Base-by-base conservation (phyloP, 2,329 filamentous ascomycete species). In the Aspergillus versicolor region DNA sequence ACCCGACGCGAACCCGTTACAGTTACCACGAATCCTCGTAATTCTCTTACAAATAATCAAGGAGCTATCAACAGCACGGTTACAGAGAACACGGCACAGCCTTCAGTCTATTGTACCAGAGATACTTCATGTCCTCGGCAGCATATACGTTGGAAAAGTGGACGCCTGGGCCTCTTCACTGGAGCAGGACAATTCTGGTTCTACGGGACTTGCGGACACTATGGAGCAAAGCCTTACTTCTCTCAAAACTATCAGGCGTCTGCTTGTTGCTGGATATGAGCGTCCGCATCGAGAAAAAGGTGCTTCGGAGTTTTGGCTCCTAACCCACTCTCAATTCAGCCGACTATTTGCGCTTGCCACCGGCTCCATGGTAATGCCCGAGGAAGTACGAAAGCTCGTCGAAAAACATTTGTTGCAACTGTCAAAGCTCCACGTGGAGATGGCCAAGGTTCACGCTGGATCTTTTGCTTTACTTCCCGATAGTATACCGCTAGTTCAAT, bases 331-430 rank as follows among this genome's bases (percentile, higher is more conserved):
- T 8, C 90, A 96, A 61, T 89, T 96, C 61, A 87, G 86, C n/a
- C 82, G 88, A 41, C 88, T 96, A 59, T 82, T 95, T 37, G 77
- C 77, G 22, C 84, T 88, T 58, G 79, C 88, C 51, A 81, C 81
- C 62, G 79, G 82, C 42, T 81, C 85, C 49, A 81, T 81, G n/a
- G 75, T 84, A 3, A 75, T 87, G 2, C 72, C 79, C 2, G 70
- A 76, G 4, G 73, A 77, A 4, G 82, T 86, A 22, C 83, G 84
- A 57, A 83, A 82, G 37, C 70, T 88, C 22, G 78, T 96, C n/a
- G 89, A 90, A 63, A 95, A 92, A 70, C 92, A 97, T 69, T 79
- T 96, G 2, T 77, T 97, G 42, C 92, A 97, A 69, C 88, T 97
- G 49, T 88, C 92, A 3, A 99, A 97, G 74, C 79, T 99, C 3